Evolutionary conservation across 495 filamentous ascomycete species (phyloP).

Genomic region (Daldinia caldariorum): DNA sequence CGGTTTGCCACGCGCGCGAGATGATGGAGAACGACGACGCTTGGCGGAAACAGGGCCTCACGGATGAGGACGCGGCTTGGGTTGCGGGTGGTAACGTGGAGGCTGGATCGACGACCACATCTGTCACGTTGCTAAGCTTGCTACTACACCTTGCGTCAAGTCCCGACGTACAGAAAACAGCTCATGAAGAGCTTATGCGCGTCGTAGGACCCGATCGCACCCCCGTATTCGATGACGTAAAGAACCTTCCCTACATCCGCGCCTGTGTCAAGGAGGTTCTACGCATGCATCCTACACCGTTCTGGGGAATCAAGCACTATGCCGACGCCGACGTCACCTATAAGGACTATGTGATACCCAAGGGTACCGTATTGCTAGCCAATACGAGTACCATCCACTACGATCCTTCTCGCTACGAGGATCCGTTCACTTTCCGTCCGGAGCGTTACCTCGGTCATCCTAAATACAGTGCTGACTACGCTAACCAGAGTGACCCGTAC

Average conservation of each 20-base stretch:
- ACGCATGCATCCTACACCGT: conserved; percentile 64
- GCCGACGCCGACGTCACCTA: conserved; percentile 62
- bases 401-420: conserved; percentile 36
- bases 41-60: conserved; percentile 40
- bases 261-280: conserved; percentile 66
- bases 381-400: conserved; percentile 42
- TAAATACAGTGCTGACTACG: conserved; percentile 53
- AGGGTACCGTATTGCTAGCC: conserved; percentile 53
- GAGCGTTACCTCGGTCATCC: conserved; percentile 53
- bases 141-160: conserved; percentile 58
- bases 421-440: conserved; percentile 44
- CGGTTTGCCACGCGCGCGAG: conserved; percentile 37
- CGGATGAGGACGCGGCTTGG: conserved; percentile 54
- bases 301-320: conserved; percentile 58
- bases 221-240: conserved; percentile 63
- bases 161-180: conserved; percentile 24
- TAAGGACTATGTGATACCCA: conserved; percentile 63
- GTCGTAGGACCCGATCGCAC: conserved; percentile 56
- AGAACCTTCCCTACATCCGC: conserved; percentile 61
- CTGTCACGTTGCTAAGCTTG: conserved; percentile 60
- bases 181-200: conserved; percentile 17
- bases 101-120: conserved; percentile 64
- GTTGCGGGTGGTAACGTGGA: conserved; percentile 56
- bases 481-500: conserved; percentile 55
- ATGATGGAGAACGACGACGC: conserved; percentile 32